Evolutionary conservation across 331 rosid genomes (phyloP).

Genomic region (Ulmus americana): DNA sequence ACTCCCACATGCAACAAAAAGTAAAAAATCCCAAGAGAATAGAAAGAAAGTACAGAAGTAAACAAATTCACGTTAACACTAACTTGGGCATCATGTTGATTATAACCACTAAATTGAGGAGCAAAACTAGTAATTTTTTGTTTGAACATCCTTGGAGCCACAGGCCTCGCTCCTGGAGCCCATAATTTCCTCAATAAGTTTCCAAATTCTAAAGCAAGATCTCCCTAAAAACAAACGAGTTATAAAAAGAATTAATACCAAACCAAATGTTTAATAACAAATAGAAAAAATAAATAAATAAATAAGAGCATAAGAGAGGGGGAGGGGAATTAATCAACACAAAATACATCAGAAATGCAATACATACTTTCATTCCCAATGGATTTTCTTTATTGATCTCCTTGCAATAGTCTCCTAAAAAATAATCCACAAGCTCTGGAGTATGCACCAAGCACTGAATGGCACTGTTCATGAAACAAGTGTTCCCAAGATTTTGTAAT

Average conservation of each 20-base stretch:
- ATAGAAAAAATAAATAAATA: slow-evolving; percentile 7
- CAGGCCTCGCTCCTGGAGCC: slow-evolving; percentile 59
- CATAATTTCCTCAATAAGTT: slow-evolving; percentile 72
- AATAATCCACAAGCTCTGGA: slow-evolving; percentile 64
- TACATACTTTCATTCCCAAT: slow-evolving; percentile 72
- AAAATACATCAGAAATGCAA: slow-evolving; percentile 13
- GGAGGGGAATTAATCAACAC: slow-evolving; percentile 7
- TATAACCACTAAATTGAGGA: slow-evolving; percentile 74
- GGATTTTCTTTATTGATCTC: slow-evolving; percentile 80
- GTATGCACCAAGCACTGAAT: slow-evolving; percentile 87
- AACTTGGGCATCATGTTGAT: slow-evolving; percentile 95
- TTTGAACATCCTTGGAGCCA: slow-evolving; percentile 67
- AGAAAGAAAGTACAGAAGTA: slow-evolving; percentile 11
- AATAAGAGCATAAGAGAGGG: background rate
- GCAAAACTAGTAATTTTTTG: slow-evolving; percentile 62
- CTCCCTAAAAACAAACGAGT: slow-evolving; percentile 46
- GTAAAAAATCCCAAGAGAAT: background rate
- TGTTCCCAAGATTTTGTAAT: slow-evolving; percentile 85
- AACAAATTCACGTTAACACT: slow-evolving; percentile 24
- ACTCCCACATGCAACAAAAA: slow-evolving; percentile 12
- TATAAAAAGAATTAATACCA: background rate
- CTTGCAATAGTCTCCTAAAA: slow-evolving; percentile 61
- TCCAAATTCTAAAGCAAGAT: slow-evolving; percentile 86
- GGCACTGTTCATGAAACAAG: slow-evolving; percentile 92
- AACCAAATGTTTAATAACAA: too few relatives aligned